These are phyloP conservation scores for Podospora bellae-mahoneyi DNA, from an alignment of 495 filamentous ascomycete genomes.

Conservation along the genomic window DNA sequence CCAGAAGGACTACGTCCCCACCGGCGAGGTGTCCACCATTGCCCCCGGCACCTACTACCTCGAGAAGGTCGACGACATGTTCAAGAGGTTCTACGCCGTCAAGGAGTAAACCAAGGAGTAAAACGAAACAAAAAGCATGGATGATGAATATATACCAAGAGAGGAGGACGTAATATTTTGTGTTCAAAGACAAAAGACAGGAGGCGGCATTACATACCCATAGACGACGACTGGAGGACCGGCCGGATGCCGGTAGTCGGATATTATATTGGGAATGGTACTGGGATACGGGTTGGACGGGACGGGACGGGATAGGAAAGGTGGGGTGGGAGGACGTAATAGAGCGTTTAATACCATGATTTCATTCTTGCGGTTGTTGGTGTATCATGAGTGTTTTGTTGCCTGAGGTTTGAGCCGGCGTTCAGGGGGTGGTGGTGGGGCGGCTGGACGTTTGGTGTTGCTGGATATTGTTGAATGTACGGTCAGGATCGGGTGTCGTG, in stretches of 20 bases:
- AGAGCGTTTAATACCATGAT: neutral
- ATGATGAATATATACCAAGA: conserved; percentile 1
- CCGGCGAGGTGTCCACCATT: conserved; percentile 75
- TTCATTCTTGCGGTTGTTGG: neutral
- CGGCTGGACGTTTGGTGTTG: neutral
- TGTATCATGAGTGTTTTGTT: neutral
- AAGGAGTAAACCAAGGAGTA: conserved; percentile 62
- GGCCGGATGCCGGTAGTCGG: neutral
- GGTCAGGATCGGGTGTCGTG: neutral
- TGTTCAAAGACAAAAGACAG: neutral
- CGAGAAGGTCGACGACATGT: conserved; percentile 88
- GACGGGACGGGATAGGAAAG: neutral
- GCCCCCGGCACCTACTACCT: conserved; percentile 82
- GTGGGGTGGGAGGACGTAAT: neutral
- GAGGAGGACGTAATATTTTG: neutral
- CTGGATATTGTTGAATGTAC: neutral
- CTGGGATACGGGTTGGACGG: neutral
- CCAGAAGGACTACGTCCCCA: conserved; percentile 81
- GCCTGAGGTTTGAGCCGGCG: neutral
- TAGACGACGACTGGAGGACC: neutral
- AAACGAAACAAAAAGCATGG: neutral
- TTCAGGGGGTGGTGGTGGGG: neutral
- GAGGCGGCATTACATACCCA: neutral
- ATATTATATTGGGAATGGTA: neutral
- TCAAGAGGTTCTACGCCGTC: conserved; percentile 80